Evolutionary conservation across 2,329 filamentous ascomycete species (phyloP), one percentile per base, ranked within the genome.

Genomic region (Apiospora phragmitis): DNA sequence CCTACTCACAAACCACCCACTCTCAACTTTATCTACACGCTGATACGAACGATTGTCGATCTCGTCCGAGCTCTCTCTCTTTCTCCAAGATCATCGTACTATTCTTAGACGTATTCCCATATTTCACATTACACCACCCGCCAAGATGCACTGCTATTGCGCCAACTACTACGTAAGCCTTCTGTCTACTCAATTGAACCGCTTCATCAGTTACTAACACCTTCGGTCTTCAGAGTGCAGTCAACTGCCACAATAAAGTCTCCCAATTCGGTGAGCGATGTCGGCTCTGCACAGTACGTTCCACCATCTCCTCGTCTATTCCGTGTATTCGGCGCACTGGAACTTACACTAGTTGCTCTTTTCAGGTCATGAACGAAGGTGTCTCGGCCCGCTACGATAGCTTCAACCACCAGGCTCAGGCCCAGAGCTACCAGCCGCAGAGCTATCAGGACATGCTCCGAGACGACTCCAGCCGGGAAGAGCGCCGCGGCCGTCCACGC

Each of bases 221-320:
- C 18, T 24, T 55, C 1, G 8, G 11, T n/a, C n/a, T 55, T 49
- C 35, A 79, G 77, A 75, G 74, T 55, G 62, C 72, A 14, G 71
- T 73, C 51, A 75, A 78, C 72, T 79, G 77, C 74, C 74, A 75
- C 59, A 79, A 78, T 69, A 77, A 74, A 71, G 77, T 79, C 62
- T 26, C 71, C 16, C 68, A 73, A 26, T 79, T 79, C 65, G 77
- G 77, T n/a, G 74, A 78, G 47, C 73, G 76, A 24, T 79, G 77
- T 65, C 71, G 73, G 41, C 70, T 75, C 9, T 79, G 77, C 69
- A 74, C 71, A 65, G 77, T 78, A 76, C 16, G 76, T 72, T 21
- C 24, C 38, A 45, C 45, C 55, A 59, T 26, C 24, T 2, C 12
- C 42, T 26, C 41, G 14, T n/a, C 4, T 14, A 24, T 26, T 32